Evolutionary conservation across 1,284 basidiomycete species (phyloP), one percentile per base, ranked within the genome.

Genomic region (Quambalaria eucalypti): DNA sequence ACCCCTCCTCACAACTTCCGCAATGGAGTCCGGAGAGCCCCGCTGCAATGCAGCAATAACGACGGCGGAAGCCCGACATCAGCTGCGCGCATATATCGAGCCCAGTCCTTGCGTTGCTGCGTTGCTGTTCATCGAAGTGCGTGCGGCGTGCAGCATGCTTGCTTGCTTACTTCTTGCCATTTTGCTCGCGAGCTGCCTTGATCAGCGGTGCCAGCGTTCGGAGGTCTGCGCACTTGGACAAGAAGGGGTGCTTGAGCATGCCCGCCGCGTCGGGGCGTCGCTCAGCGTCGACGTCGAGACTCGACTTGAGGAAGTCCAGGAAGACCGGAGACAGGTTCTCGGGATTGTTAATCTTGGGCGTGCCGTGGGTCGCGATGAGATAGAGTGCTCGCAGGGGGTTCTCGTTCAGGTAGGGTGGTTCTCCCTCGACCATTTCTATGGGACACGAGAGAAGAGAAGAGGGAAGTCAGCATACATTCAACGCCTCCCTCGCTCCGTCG

Each of bases 331-430:
- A 87, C 23, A 97, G 80, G 64, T 87, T 86, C 78, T 96, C 92
- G 25, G 92, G 91, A 76, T 96, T 93, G 82, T 97, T 97, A 74
- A 98, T 77, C 51, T 92, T 97, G 36, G 93, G 93, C 8, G 93
- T 97, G 23, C 74, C 95, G 71, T 97, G 97, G 28, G 93, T 97
- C 25, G 93, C 93, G 69, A 98, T 98, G 58, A 97, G 80, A 77
- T 98, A 97, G 21, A 98, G 78, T 14, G 95, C 93, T 78, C 97
- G 97, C 65, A 97, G 80, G 0, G 93, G 93, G 73, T 98, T 92
- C 74, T 98, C 93, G 68, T 97, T 92, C 46, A 97, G 81, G 76
- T 98, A 98, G 2, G 95, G 93, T 2, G 93, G 95, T 77, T 98
- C 93, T 76, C 92, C 92, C 77, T 90, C 88, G 64, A 98, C 28